These are phyloP conservation scores for Flaveria brownii DNA, from an alignment of 129 eudicot genomes.

Conservation along the genomic window DNA sequence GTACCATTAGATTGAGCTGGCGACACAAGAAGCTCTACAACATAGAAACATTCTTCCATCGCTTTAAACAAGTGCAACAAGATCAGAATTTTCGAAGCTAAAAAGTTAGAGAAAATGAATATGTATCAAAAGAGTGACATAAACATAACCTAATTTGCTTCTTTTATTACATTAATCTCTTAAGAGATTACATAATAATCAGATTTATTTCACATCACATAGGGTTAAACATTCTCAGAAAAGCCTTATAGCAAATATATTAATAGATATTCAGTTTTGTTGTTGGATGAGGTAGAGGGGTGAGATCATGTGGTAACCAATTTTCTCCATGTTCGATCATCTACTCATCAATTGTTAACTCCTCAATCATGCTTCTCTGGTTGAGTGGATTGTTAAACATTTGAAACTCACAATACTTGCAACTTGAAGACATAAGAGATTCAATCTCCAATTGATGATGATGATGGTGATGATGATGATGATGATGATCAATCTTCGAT, in stretches of 20 bases:
- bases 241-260: conserved; percentile 12
- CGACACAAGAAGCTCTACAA: no score
- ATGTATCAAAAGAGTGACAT: not conserved
- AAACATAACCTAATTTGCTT: conserved; percentile 1
- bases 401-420: conserved; percentile 71
- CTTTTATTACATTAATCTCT: conserved; percentile 24
- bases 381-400: conserved; percentile 48
- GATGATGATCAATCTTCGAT: conserved; percentile 27
- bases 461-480: conserved; percentile 24
- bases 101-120: no score
- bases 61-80: no score
- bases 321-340: conserved; percentile 23
- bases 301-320: conserved; percentile 16
- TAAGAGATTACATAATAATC: conserved; percentile 12
- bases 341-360: conserved; percentile 59
- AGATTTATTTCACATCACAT: conserved; percentile 30
- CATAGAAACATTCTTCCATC: no score
- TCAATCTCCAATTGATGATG: conserved; percentile 42
- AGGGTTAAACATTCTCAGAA: conserved; percentile 27
- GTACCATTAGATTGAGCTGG: no score
- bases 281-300: not conserved
- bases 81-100: no score
- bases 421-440: conserved; percentile 41
- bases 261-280: not conserved
- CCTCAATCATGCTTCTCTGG: conserved; percentile 58